Percentiles rank a stretch among this genome's conserved stretches.
phyloP scores from a whole-genome alignment of 1,139 yeast species.

The Geotrichum reessii region DNA sequence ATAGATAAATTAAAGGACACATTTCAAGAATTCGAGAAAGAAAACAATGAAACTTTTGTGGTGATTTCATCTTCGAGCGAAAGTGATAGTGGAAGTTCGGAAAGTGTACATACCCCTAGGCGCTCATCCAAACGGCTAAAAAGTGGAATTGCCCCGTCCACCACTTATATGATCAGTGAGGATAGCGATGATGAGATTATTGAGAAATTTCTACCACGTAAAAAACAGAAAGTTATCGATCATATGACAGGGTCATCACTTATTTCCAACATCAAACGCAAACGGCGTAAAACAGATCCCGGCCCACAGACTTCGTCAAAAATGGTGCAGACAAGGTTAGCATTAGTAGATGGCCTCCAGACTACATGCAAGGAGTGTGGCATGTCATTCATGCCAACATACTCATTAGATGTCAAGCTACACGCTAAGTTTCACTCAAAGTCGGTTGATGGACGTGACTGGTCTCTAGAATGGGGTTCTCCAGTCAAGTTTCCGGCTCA shows the following conservation, averaged over 20 bases:
- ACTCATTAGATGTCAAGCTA: constrained; percentile 42
- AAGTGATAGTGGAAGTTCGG: neutral
- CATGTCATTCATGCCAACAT: constrained; percentile 50
- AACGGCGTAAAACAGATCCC: constrained; percentile 1
- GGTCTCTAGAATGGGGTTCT: constrained; percentile 44
- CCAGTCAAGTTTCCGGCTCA: constrained; percentile 7
- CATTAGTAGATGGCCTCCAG: constrained; percentile 33
- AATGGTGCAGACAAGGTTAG: constrained; percentile 10
- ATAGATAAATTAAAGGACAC: neutral
- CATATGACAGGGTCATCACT: neutral
- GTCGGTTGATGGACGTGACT: constrained; percentile 43
- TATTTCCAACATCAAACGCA: neutral
- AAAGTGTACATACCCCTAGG: neutral
- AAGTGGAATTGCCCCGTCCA: neutral
- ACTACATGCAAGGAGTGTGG: constrained; percentile 52
- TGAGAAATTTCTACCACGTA: neutral
- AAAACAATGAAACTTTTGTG: neutral
- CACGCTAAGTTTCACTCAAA: constrained; percentile 42
- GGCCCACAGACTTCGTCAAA: constrained; percentile 2
- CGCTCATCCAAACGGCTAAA: neutral
- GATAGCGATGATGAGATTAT: neutral
- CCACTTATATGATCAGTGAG: neutral
- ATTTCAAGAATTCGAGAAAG: neutral
- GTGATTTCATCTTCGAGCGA: neutral
- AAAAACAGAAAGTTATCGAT: neutral